phyloP scores from a whole-genome alignment of 305 asterid species.

The Stenogyne calaminthoides region DNA sequence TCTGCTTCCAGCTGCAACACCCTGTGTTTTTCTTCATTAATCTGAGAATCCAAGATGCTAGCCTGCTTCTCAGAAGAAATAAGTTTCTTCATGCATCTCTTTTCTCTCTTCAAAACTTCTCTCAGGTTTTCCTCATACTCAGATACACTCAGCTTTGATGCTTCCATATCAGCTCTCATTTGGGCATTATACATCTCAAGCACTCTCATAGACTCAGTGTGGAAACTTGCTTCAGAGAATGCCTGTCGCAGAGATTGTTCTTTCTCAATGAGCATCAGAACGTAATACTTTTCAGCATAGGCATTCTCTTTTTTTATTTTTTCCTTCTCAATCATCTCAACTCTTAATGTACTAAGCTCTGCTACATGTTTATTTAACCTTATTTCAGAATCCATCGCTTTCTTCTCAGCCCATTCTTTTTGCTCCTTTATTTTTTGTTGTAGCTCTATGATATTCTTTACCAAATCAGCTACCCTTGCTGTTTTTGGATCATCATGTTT shows the following conservation, averaged over 20 bases:
- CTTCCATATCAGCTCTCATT: constrained; percentile 55
- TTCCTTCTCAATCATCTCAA: constrained; percentile 46
- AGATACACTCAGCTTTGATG: constrained; percentile 46
- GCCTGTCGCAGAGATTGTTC: constrained; percentile 47
- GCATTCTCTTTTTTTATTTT: constrained; percentile 42
- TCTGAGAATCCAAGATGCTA: constrained; percentile 41
- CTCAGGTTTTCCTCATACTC: constrained; percentile 39
- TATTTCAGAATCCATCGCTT: constrained; percentile 57
- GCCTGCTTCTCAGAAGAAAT: constrained; percentile 43
- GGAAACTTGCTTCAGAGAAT: constrained; percentile 40
- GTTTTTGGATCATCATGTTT: constrained; percentile 37
- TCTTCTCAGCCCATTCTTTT: constrained; percentile 58
- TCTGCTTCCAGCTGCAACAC: constrained; percentile 41
- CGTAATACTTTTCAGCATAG: constrained; percentile 37
- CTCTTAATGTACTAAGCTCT: constrained; percentile 54
- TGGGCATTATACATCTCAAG: constrained; percentile 46
- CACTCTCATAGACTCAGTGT: constrained; percentile 37
- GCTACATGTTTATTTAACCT: constrained; percentile 50
- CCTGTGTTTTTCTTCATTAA: constrained; percentile 41
- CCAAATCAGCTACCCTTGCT: constrained; percentile 39
- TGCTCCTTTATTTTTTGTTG: constrained; percentile 46
- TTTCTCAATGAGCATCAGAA: constrained; percentile 44
- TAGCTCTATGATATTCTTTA: constrained; percentile 45
- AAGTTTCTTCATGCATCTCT: constrained; percentile 41
- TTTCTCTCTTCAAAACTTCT: constrained; percentile 50